Percentiles rank a stretch among this genome's conserved stretches.
Evolutionary conservation across 208 protist species (phyloP).

Genomic region (Phytomonas sp.): DNA sequence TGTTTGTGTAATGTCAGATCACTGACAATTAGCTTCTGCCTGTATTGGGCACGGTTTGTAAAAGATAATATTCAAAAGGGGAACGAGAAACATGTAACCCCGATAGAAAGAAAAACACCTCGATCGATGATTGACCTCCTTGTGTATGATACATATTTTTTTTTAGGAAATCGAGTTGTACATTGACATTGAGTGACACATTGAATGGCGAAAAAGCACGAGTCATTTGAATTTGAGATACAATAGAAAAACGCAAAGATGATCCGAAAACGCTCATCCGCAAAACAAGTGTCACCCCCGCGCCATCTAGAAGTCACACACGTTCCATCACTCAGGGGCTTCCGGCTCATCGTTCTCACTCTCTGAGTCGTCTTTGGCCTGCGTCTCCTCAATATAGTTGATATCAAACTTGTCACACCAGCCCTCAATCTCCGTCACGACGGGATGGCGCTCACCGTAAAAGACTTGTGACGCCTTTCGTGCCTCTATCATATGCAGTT

Average conservation of each 20-base stretch:
- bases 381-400: constrained; percentile 11
- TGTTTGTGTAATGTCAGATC: not conserved
- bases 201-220: not conserved
- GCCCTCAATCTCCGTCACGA: constrained; percentile 70
- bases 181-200: not conserved
- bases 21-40: not conserved
- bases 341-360: not conserved
- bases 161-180: not conserved
- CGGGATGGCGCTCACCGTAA: constrained; percentile 69
- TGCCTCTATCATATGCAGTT: constrained; percentile 31
- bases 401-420: constrained; percentile 70
- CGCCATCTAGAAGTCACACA: not conserved
- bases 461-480: constrained; percentile 45
- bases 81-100: not conserved
- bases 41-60: not conserved
- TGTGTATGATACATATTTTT: not conserved
- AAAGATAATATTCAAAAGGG: not conserved
- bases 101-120: not conserved
- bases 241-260: not conserved
- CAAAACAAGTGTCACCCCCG: not conserved
- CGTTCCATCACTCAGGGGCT: not conserved
- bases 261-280: not conserved
- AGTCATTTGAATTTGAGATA: not conserved
- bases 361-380: not conserved
- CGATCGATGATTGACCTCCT: not conserved